These are phyloP conservation scores for Boletus sp. DNA, from an alignment of 768 basidiomycete genomes.

Conservation along the genomic window DNA sequence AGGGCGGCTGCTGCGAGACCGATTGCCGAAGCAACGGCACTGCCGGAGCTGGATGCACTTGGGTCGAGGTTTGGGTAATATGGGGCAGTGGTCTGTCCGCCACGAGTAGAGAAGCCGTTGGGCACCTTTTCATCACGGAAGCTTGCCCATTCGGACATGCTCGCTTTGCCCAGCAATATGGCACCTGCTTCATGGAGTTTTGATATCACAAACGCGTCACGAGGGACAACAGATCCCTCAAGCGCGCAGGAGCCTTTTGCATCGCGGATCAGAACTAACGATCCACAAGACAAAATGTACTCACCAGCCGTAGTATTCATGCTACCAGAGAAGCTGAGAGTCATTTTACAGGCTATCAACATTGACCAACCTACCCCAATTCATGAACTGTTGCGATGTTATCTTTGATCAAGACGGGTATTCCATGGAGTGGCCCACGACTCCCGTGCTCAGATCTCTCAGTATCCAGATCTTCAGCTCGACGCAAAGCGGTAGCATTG, in stretches of 20 bases:
- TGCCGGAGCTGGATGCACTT: constrained; percentile 41
- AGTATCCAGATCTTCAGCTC: constrained; percentile 52
- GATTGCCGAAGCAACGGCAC: constrained; percentile 41
- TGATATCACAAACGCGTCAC: constrained; percentile 33
- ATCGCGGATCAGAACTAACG: not conserved
- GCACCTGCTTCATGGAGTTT: constrained; percentile 33
- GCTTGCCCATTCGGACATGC: constrained; percentile 42
- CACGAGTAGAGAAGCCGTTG: constrained; percentile 44
- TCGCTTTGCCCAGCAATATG: constrained; percentile 42
- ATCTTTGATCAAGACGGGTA: constrained; percentile 56
- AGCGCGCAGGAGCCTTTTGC: constrained; percentile 35
- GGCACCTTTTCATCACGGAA: constrained; percentile 36
- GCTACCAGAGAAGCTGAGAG: constrained; percentile 18
- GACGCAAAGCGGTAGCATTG: constrained; percentile 49
- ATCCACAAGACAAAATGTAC: constrained; percentile 17
- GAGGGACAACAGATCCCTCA: constrained; percentile 36
- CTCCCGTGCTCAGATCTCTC: constrained; percentile 45
- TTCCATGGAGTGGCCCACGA: constrained; percentile 52
- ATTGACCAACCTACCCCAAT: constrained; percentile 21
- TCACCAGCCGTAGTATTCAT: constrained; percentile 53
- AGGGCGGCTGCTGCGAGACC: constrained; percentile 43
- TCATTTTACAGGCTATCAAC: not conserved
- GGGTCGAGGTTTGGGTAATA: constrained; percentile 43
- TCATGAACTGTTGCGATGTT: constrained; percentile 33
- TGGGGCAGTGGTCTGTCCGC: constrained; percentile 41